phyloP scores from a whole-genome alignment of 176 grass and related monocot genomes.

The Elaeis guineensis region DNA sequence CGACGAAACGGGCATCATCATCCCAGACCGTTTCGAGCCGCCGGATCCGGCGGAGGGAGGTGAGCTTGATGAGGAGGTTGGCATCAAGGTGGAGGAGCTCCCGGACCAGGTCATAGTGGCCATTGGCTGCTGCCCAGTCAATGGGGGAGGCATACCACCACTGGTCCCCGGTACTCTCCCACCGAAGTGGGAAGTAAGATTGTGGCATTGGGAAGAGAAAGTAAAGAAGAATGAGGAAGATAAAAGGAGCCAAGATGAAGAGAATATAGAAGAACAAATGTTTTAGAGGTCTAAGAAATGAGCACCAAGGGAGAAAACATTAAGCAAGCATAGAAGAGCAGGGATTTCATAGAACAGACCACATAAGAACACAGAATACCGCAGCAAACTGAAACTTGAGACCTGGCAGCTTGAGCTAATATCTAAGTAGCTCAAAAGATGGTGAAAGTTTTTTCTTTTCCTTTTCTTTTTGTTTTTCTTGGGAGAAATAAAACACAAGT shows the following conservation, averaged over 20 bases:
- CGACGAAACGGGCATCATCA: slow-evolving; percentile 50
- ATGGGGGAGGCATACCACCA: slow-evolving; percentile 98
- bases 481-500: too few relatives aligned
- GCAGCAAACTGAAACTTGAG: too few relatives aligned
- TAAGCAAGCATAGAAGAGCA: too few relatives aligned
- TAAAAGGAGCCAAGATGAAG: background rate
- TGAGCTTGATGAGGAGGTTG: slow-evolving; percentile 97
- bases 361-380: too few relatives aligned
- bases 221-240: background rate
- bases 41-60: slow-evolving; percentile 82
- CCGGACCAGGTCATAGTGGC: slow-evolving; percentile 87
- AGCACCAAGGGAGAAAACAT: too few relatives aligned
- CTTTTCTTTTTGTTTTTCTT: too few relatives aligned
- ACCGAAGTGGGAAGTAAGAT: slow-evolving; percentile 79
- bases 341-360: too few relatives aligned
- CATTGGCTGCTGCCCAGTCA: slow-evolving; percentile 81
- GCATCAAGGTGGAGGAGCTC: slow-evolving; percentile 82
- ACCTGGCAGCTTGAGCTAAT: too few relatives aligned
- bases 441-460: too few relatives aligned
- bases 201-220: slow-evolving; percentile 23
- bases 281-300: too few relatives aligned
- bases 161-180: slow-evolving; percentile 99
- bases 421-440: too few relatives aligned
- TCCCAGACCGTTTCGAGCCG: slow-evolving; percentile 89
- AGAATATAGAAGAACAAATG: background rate